Percentiles rank a stretch among this genome's conserved stretches.
These are phyloP conservation scores for Oropetium thomaeum DNA, from an alignment of 176 grass and related monocot species.

Conservation along the genomic window DNA sequence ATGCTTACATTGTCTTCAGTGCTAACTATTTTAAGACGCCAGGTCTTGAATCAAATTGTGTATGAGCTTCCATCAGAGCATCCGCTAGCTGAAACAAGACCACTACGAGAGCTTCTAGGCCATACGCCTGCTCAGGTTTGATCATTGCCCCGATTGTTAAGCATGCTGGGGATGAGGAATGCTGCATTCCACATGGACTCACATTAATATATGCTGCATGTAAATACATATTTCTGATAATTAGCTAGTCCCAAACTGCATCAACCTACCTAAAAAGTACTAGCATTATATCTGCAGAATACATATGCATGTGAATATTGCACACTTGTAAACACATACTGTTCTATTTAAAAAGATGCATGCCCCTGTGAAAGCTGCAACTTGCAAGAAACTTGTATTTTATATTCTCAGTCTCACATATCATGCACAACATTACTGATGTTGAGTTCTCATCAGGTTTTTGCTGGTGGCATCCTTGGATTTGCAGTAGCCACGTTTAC, in stretches of 20 bases:
- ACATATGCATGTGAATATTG: background rate
- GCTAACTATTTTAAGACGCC: slow-evolving; percentile 33
- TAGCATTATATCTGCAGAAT: background rate
- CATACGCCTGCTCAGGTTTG: slow-evolving; percentile 90
- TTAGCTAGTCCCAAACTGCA: background rate
- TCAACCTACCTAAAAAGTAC: background rate
- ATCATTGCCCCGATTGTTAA: slow-evolving; percentile 10
- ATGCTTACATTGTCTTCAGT: background rate
- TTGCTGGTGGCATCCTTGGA: slow-evolving; percentile 68
- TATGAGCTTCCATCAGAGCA: slow-evolving; percentile 89
- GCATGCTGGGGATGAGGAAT: slow-evolving; percentile 1
- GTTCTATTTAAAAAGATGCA: background rate
- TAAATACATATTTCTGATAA: background rate
- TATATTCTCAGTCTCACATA: background rate
- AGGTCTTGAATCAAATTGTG: slow-evolving; percentile 98
- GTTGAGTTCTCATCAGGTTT: slow-evolving; percentile 39
- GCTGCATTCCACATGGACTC: background rate
- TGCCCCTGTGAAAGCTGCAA: background rate
- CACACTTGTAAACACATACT: background rate
- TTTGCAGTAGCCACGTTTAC: slow-evolving; percentile 70
- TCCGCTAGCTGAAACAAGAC: slow-evolving; percentile 89
- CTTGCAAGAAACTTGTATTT: background rate
- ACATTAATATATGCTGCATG: background rate
- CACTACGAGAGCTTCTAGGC: slow-evolving; percentile 80
- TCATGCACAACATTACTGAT: background rate